Conservation (phyloP, 768 basidiomycete genomes). For the Amanita pallidorosea region DNA sequence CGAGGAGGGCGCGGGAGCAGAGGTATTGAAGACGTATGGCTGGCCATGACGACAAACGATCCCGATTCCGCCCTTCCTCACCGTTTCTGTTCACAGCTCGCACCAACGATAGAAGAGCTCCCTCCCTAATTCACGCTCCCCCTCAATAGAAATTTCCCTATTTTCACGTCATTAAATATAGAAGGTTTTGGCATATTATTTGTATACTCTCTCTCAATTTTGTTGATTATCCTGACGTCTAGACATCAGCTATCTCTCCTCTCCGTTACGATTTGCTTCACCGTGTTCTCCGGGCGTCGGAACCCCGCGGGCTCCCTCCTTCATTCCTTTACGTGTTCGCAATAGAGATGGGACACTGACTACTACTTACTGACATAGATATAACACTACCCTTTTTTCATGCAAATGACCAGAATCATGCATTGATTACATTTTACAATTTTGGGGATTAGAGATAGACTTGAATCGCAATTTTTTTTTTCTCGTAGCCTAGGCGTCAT, state of each 20-base stretch:
- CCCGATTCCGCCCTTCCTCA: background rate
- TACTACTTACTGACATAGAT: too few species aligned
- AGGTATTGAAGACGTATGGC: slow-evolving; percentile 9
- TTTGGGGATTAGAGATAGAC: too few species aligned
- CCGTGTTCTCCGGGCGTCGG: background rate
- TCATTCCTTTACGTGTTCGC: background rate
- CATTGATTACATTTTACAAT: too few species aligned
- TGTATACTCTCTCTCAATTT: background rate
- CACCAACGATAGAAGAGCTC: background rate
- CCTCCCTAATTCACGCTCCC: background rate
- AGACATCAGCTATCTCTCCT: background rate
- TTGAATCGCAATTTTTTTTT: too few species aligned
- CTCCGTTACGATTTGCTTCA: background rate
- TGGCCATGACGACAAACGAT: background rate
- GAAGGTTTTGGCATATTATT: background rate
- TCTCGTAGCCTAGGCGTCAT: too few species aligned
- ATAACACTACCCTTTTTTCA: too few species aligned
- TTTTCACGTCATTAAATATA: background rate
- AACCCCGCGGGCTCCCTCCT: background rate
- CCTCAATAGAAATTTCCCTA: background rate
- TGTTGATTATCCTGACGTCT: background rate
- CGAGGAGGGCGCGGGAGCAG: slow-evolving; percentile 12
- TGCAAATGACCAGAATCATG: too few species aligned
- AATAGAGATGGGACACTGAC: too few species aligned
- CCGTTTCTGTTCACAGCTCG: background rate